Evolutionary conservation across 2,329 filamentous ascomycete species (phyloP), one percentile per base, ranked within the genome.

Genomic region (Pseudogymnoascus sp.): DNA sequence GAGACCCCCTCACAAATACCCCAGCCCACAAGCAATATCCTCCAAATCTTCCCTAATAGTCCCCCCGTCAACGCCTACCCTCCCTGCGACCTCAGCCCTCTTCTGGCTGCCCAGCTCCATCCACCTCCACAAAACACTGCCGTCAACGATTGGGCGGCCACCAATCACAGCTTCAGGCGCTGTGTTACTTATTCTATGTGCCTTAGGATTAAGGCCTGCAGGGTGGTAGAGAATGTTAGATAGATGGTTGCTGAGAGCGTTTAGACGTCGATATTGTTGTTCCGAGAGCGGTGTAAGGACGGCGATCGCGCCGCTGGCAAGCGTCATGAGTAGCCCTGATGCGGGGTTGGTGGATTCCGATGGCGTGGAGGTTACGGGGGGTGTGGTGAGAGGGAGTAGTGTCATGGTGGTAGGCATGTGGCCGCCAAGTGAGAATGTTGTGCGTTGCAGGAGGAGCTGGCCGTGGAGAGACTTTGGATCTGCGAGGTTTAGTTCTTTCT

Each of bases 401-500:
- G 88, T 86, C 68, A 92, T 88, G 38, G 83, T 84, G 0, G 89
- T 88, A 0, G 90, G 86, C 67, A 88, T 83, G 74, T 96, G 90
- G 16, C 85, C 85, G 38, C 91, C 92, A 0, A 90, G 87, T 72
- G 93, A 89, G 78, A 99, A 98, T 64, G 91, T 90, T 61, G 90
- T 91, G 65, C 90, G 87, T 75, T 93, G 91, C 6, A 99, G 83
- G 24, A 99, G 84, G 41, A 93, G 85, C 70, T 93, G 89, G 59
- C 95, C 95, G 63, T 93, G 90, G 35, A 96, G 85, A 6, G 92
- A 96, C 78, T 96, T 96, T 14, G 93, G 93, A 72, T 98, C 93
- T 96, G 68, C 62, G 40, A 1, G 40, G 24, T 12, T 65, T 65
- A 64, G 46, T 60, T 46, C 26, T 63, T 59, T 16, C 40, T 19